Conservation (phyloP, 257 asterid genomes). For the Cruciata laevipes region DNA sequence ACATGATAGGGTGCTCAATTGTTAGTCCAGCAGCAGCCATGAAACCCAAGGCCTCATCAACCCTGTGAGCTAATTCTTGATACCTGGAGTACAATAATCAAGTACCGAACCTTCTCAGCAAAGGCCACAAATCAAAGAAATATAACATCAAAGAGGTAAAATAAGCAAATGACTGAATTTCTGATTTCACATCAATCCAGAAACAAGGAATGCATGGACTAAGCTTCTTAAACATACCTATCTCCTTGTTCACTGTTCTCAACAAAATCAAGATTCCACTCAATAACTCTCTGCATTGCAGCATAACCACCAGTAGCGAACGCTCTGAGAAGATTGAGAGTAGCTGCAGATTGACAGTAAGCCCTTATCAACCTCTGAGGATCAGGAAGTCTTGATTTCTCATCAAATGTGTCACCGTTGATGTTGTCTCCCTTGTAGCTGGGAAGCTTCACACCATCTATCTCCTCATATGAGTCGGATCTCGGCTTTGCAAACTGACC, state of each 20-base stretch:
- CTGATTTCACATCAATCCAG: not conserved
- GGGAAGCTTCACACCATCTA: conserved; percentile 71
- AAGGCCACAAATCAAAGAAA: not conserved
- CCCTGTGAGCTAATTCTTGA: conserved; percentile 75
- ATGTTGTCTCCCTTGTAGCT: conserved; percentile 85
- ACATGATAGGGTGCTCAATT: conserved; percentile 69
- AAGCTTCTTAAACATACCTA: conserved; percentile 33
- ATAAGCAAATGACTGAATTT: not conserved
- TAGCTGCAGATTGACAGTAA: conserved; percentile 79
- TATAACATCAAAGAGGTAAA: too few species aligned
- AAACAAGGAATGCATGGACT: not conserved
- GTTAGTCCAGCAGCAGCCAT: conserved; percentile 87
- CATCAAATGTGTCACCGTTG: conserved; percentile 58
- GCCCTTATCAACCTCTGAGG: conserved; percentile 82
- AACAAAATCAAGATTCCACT: conserved; percentile 82
- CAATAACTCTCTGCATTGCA: conserved; percentile 82
- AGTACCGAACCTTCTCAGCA: conserved; percentile 13
- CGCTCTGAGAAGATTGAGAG: conserved; percentile 78
- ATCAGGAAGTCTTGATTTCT: conserved; percentile 64
- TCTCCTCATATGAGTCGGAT: conserved; percentile 51
- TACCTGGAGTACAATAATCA: conserved; percentile 38
- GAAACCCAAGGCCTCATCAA: conserved; percentile 86
- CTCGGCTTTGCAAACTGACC: conserved; percentile 85
- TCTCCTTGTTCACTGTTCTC: conserved; percentile 88
- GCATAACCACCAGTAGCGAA: conserved; percentile 90